Conservation (phyloP, 2,329 filamentous ascomycete genomes). For the Calycina herbarum region DNA sequence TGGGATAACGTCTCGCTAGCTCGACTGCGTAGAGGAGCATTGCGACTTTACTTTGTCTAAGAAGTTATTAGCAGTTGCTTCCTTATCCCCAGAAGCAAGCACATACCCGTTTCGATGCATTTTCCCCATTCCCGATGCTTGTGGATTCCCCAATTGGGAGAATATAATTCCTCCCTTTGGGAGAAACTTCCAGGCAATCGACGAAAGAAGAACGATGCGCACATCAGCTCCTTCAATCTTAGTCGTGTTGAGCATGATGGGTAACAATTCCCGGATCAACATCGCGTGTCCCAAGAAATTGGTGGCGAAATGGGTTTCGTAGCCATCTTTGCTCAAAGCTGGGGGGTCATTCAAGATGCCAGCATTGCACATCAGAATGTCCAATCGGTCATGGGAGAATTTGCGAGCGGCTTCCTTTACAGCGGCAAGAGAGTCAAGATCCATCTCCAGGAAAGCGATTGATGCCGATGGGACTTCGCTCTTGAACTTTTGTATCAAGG, state of each 20-base stretch:
- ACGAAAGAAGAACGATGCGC: constrained; percentile 25
- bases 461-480: constrained; percentile 24
- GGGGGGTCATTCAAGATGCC: constrained; percentile 45
- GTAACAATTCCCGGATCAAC: constrained; percentile 41
- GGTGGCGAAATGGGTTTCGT: constrained; percentile 49
- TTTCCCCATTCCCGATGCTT: constrained; percentile 14
- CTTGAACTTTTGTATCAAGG: constrained; percentile 41
- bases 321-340: constrained; percentile 44
- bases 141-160: constrained; percentile 14
- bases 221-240: constrained; percentile 23
- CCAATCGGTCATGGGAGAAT: constrained; percentile 40
- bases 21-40: constrained; percentile 47
- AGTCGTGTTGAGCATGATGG: constrained; percentile 35
- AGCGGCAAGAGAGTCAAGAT: constrained; percentile 46
- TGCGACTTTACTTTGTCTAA: constrained; percentile 49
- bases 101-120: constrained; percentile 15
- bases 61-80: neutral
- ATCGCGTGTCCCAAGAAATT: constrained; percentile 51
- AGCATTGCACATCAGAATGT: constrained; percentile 49
- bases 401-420: constrained; percentile 44
- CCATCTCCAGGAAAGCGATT: constrained; percentile 43
- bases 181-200: constrained; percentile 13
- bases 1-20: constrained; percentile 42
- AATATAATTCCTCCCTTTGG: constrained; percentile 20
- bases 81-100: neutral